These are phyloP conservation scores for Aspergillus hancockii DNA, from an alignment of 495 filamentous ascomycete genomes.

Conservation along the genomic window DNA sequence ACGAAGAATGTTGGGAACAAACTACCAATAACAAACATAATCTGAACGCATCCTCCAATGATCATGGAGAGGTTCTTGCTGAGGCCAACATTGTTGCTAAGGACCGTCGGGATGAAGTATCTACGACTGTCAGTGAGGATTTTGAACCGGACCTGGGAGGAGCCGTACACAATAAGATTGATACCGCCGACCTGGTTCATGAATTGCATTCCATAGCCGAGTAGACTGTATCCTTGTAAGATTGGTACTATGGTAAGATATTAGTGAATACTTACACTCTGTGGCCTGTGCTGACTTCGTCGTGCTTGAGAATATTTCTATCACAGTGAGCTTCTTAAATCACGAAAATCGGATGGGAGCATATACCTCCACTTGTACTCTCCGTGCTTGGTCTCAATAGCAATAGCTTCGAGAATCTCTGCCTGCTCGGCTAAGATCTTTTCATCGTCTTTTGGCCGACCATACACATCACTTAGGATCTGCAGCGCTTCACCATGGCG, in stretches of 20 bases:
- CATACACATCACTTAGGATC: constrained; percentile 53
- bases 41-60: constrained; percentile 48
- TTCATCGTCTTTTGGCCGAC: constrained; percentile 39
- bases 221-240: constrained; percentile 24
- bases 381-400: constrained; percentile 43
- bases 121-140: neutral
- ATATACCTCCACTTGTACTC: constrained; percentile 39
- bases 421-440: constrained; percentile 45
- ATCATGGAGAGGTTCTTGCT: constrained; percentile 48
- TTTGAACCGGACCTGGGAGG: neutral
- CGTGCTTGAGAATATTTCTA: constrained; percentile 47
- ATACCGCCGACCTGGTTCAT: constrained; percentile 54
- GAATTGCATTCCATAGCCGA: constrained; percentile 53
- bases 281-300: constrained; percentile 53
- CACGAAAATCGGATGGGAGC: neutral
- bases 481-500: constrained; percentile 50
- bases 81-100: constrained; percentile 51
- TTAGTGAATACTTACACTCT: constrained; percentile 32
- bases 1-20: constrained; percentile 44
- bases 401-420: constrained; percentile 48
- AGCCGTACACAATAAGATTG: constrained; percentile 52
- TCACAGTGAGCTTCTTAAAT: neutral
- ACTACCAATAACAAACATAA: constrained; percentile 44
- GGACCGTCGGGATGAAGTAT: constrained; percentile 35
- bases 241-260: neutral